Percentiles rank a stretch among this genome's conserved stretches.
phyloP scores from a whole-genome alignment of 306 rosid species.

The Begonia peltatifolia region DNA sequence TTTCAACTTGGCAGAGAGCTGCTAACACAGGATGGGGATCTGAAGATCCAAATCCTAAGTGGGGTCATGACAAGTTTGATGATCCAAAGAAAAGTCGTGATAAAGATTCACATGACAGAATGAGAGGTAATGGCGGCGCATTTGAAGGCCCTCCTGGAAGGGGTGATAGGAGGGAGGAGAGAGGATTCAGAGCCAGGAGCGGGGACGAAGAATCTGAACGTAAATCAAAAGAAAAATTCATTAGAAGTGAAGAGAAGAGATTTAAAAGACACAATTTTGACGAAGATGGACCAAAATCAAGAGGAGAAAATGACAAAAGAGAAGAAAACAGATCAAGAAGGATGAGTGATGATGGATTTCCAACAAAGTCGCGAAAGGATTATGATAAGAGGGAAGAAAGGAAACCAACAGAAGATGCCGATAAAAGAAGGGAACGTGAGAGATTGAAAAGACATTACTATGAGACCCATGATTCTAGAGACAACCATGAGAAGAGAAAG shows the following conservation, averaged over 20 bases:
- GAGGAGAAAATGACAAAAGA: conserved; percentile 24
- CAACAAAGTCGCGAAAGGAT: conserved; percentile 38
- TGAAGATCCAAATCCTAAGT: conserved; percentile 28
- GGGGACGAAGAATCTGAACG: conserved; percentile 27
- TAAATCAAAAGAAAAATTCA: no score
- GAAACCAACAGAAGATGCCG: conserved; percentile 18
- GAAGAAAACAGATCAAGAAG: conserved; percentile 34
- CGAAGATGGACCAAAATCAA: conserved; percentile 25
- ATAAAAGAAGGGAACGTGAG: conserved; percentile 23
- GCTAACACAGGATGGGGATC: conserved; percentile 93
- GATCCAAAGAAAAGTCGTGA: conserved; percentile 28
- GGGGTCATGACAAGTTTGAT: conserved; percentile 66
- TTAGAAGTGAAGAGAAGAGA: conserved; percentile 33
- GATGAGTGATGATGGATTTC: conserved; percentile 20
- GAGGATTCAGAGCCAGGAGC: conserved; percentile 12
- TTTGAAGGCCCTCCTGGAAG: conserved; percentile 26
- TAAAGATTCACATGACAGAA: conserved; percentile 19
- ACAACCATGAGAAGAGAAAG: conserved; percentile 8
- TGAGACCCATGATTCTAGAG: not conserved
- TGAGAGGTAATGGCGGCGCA: conserved; percentile 15
- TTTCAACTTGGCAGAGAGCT: conserved; percentile 45
- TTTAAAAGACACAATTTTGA: conserved; percentile 22
- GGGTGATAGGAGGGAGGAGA: conserved; percentile 28
- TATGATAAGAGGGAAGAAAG: conserved; percentile 34
- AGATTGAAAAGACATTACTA: conserved; percentile 24